These are phyloP conservation scores for Rhizopogon roseolus DNA, from an alignment of 768 basidiomycete species.

Conservation along the genomic window DNA sequence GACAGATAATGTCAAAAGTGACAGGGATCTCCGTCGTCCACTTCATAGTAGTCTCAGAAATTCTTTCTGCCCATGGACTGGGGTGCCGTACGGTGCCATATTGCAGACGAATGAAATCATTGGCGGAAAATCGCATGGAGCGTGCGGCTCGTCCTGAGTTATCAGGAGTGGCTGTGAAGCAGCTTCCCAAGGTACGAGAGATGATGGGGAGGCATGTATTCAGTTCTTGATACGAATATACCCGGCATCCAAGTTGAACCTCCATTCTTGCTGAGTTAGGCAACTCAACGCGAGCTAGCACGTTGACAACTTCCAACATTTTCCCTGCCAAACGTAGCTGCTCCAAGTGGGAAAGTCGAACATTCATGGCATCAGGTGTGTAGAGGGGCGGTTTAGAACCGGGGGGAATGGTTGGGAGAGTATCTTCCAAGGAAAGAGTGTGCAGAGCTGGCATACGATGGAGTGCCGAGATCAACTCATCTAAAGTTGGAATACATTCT, in stretches of 20 bases:
- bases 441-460: slow-evolving; percentile 28
- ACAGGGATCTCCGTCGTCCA: background rate
- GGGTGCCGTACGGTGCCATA: background rate
- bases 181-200: background rate
- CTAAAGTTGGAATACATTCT: slow-evolving; percentile 23
- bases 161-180: background rate
- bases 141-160: background rate
- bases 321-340: background rate
- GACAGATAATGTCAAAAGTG: background rate
- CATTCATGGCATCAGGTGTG: background rate
- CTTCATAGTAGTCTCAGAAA: background rate
- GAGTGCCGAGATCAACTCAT: slow-evolving; percentile 29
- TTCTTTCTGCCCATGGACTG: background rate
- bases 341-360: background rate
- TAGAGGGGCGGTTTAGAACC: background rate
- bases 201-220: background rate
- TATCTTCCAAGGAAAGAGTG: slow-evolving; percentile 30
- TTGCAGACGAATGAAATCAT: background rate
- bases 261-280: background rate
- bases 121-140: background rate
- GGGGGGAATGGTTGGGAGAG: slow-evolving; percentile 19
- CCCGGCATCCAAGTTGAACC: background rate
- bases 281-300: background rate
- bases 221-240: background rate
- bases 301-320: background rate